These are phyloP conservation scores for Pseudogymnoascus sp. DNA, from an alignment of 2,329 filamentous ascomycete genomes.

Conservation along the genomic window DNA sequence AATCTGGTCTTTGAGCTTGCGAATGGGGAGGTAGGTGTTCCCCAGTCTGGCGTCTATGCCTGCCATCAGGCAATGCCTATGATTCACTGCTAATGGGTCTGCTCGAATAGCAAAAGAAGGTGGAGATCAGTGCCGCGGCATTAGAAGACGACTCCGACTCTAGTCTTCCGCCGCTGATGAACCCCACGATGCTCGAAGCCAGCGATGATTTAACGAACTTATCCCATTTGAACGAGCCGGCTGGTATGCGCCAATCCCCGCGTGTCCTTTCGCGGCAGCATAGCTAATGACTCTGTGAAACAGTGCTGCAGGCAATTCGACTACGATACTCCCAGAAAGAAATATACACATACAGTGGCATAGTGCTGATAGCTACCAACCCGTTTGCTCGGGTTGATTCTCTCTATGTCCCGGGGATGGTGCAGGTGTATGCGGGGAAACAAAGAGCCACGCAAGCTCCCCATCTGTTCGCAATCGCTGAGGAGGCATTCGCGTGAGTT, in stretches of 20 bases:
- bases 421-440: slow-evolving; percentile 98
- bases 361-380: slow-evolving; percentile 96
- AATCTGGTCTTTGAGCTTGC: slow-evolving; percentile 80
- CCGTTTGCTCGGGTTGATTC: slow-evolving; percentile 96
- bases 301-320: slow-evolving; percentile 94
- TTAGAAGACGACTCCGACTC: slow-evolving; percentile 70
- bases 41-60: background rate
- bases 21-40: slow-evolving; percentile 71
- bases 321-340: slow-evolving; percentile 97
- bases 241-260: slow-evolving; percentile 53
- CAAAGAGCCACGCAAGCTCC: slow-evolving; percentile 94
- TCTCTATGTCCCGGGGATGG: slow-evolving; percentile 97
- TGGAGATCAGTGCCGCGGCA: slow-evolving; percentile 69
- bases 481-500: slow-evolving; percentile 91
- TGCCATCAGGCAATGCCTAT: slow-evolving; percentile 16
- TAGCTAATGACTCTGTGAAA: slow-evolving; percentile 17
- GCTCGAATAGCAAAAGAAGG: slow-evolving; percentile 58
- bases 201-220: slow-evolving; percentile 96
- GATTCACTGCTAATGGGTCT: slow-evolving; percentile 19
- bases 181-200: slow-evolving; percentile 94
- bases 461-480: slow-evolving; percentile 96
- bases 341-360: slow-evolving; percentile 99
- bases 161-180: slow-evolving; percentile 87
- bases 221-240: slow-evolving; percentile 96
- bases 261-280: slow-evolving; percentile 1